Percentiles rank a stretch among this genome's conserved stretches.
These are phyloP conservation scores for Pestalotiopsis sp. DNA, from an alignment of 2,329 filamentous ascomycete genomes.

Conservation along the genomic window DNA sequence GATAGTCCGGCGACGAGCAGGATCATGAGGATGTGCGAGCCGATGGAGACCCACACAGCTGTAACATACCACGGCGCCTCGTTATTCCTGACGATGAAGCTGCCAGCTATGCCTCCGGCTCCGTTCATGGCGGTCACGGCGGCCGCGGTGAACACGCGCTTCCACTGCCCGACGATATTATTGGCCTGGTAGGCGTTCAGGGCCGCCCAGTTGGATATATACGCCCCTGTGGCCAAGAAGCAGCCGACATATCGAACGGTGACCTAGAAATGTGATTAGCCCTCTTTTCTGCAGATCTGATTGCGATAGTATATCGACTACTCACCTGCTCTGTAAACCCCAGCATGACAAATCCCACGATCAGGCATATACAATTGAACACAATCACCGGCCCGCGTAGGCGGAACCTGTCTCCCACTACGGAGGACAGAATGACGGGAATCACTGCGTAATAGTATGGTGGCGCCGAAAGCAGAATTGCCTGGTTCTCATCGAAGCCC, in stretches of 20 bases:
- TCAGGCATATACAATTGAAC: slow-evolving; percentile 65
- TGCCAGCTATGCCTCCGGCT: slow-evolving; percentile 65
- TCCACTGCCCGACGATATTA: slow-evolving; percentile 67
- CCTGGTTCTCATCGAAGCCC: slow-evolving; percentile 52
- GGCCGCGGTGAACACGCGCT: slow-evolving; percentile 63
- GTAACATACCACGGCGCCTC: slow-evolving; percentile 67
- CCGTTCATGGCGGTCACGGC: slow-evolving; percentile 64
- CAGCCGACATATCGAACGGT: slow-evolving; percentile 66
- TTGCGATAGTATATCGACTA: slow-evolving; percentile 40
- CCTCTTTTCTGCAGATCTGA: not conserved
- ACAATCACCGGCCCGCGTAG: slow-evolving; percentile 64
- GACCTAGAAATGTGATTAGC: slow-evolving; percentile 42
- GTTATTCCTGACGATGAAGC: slow-evolving; percentile 63
- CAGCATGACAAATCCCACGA: slow-evolving; percentile 67
- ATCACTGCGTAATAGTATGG: slow-evolving; percentile 70
- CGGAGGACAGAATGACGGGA: slow-evolving; percentile 64
- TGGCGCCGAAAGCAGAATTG: slow-evolving; percentile 66
- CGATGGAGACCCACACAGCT: slow-evolving; percentile 69
- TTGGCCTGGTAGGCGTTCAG: slow-evolving; percentile 65
- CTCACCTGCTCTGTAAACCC: slow-evolving; percentile 62
- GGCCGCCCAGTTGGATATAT: slow-evolving; percentile 71
- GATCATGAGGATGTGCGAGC: slow-evolving; percentile 63
- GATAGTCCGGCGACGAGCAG: slow-evolving; percentile 53
- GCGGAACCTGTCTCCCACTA: slow-evolving; percentile 62
- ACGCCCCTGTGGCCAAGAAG: slow-evolving; percentile 68